phyloP scores from a whole-genome alignment of 2,329 filamentous ascomycete genomes.

The Trichophyton verrucosum region DNA sequence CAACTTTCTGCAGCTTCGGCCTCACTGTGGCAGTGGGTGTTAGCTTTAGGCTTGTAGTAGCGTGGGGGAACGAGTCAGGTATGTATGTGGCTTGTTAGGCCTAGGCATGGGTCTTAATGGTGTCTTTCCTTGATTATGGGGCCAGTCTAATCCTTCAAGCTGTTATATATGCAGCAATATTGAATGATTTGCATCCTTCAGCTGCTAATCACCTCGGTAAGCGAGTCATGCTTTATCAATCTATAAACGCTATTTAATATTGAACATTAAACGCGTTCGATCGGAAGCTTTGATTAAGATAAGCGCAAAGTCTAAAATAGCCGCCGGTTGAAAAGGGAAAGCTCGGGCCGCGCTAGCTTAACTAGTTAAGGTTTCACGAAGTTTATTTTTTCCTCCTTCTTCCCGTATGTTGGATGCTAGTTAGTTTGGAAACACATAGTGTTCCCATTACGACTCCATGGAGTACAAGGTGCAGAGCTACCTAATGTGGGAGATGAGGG shows the following conservation, averaged over 20 bases:
- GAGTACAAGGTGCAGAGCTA: background rate
- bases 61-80: too few relatives aligned
- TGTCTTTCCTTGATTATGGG: too few relatives aligned
- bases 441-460: background rate
- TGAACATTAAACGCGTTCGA: background rate
- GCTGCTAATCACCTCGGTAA: too few relatives aligned
- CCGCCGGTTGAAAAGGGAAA: background rate
- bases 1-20: too few relatives aligned
- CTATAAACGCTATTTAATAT: background rate
- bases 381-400: background rate
- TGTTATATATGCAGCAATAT: too few relatives aligned
- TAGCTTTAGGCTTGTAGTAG: too few relatives aligned
- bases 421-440: background rate
- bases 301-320: background rate
- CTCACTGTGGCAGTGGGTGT: too few relatives aligned
- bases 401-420: background rate
- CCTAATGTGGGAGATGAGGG: background rate
- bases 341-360: background rate
- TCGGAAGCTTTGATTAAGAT: background rate
- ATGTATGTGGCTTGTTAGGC: too few relatives aligned
- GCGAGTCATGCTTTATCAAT: background rate
- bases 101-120: too few relatives aligned
- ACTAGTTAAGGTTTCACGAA: background rate
- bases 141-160: too few relatives aligned
- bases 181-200: too few relatives aligned